Percentiles rank a stretch among this genome's conserved stretches.
Conservation (phyloP, 257 asterid species). For the Cordia subcordata region DNA sequence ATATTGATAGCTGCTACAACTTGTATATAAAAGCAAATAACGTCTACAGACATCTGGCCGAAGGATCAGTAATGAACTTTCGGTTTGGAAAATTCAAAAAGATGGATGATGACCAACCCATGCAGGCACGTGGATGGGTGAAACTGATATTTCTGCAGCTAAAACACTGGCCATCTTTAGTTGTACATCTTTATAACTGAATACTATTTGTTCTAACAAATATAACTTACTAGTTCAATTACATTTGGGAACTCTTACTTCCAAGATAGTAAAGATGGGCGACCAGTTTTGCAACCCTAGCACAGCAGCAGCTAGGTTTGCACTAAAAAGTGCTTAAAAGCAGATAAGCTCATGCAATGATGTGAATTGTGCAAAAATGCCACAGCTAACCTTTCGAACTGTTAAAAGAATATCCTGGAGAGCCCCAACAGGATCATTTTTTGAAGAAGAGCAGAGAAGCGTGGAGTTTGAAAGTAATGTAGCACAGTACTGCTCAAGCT, state of each 20-base stretch:
- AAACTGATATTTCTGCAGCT: too few species aligned
- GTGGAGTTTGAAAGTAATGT: constrained; percentile 48
- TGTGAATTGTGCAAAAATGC: constrained; percentile 16
- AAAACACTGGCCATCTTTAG: too few species aligned
- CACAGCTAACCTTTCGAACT: constrained; percentile 65
- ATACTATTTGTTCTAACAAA: too few species aligned
- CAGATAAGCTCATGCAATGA: constrained; percentile 10
- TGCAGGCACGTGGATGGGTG: too few species aligned
- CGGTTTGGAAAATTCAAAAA: too few species aligned
- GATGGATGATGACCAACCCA: too few species aligned
- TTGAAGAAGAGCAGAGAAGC: constrained; percentile 51
- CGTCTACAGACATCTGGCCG: too few species aligned
- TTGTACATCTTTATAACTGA: too few species aligned
- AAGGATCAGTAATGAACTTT: too few species aligned
- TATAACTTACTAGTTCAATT: too few species aligned
- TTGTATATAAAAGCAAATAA: too few species aligned
- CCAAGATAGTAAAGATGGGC: constrained; percentile 2
- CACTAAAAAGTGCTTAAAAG: not conserved
- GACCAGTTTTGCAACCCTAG: not conserved
- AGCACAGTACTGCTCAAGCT: constrained; percentile 82
- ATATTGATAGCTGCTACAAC: too few species aligned
- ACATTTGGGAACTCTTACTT: not conserved
- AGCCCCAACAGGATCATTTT: constrained; percentile 56
- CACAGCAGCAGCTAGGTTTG: not conserved
- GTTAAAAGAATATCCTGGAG: constrained; percentile 55